Conservation (phyloP, 305 asterid species). For the Plantago rigida region DNA sequence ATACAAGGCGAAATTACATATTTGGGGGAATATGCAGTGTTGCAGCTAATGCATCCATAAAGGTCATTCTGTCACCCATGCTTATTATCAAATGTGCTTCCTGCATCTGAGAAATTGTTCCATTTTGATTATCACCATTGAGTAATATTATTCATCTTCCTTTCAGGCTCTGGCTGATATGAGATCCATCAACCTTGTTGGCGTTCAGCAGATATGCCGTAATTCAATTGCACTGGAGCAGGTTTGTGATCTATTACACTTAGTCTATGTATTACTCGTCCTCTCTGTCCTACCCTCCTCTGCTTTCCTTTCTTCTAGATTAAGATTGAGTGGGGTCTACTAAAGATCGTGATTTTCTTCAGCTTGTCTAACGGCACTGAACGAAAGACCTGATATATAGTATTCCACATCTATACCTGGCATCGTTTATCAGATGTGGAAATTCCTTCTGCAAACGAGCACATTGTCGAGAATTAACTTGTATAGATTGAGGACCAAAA, state of each 20-base stretch:
- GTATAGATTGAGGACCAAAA: too few relatives aligned
- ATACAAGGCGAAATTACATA: slow-evolving; percentile 76
- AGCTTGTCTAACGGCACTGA: too few relatives aligned
- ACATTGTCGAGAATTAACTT: too few relatives aligned
- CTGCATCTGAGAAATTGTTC: slow-evolving; percentile 9
- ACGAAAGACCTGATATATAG: too few relatives aligned
- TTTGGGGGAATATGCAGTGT: slow-evolving; percentile 87
- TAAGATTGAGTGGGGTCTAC: too few relatives aligned
- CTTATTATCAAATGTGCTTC: slow-evolving; percentile 26
- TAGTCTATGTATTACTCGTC: too few relatives aligned
- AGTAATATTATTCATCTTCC: slow-evolving; percentile 16
- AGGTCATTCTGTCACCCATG: slow-evolving; percentile 44
- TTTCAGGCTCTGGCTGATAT: slow-evolving; percentile 83
- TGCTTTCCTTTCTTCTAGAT: too few relatives aligned
- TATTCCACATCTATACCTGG: too few relatives aligned
- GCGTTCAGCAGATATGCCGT: slow-evolving; percentile 96
- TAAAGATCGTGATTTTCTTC: too few relatives aligned
- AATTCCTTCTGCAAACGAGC: too few relatives aligned
- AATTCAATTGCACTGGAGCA: slow-evolving; percentile 94
- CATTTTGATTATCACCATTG: slow-evolving; percentile 21
- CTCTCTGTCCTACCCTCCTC: too few relatives aligned
- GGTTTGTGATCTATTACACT: slow-evolving; percentile 33
- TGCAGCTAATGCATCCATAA: slow-evolving; percentile 71
- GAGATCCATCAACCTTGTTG: slow-evolving; percentile 88
- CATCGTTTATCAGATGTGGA: too few relatives aligned